phyloP scores from a whole-genome alignment of 495 filamentous ascomycete species.

The Parathielavia hyrcaniae region DNA sequence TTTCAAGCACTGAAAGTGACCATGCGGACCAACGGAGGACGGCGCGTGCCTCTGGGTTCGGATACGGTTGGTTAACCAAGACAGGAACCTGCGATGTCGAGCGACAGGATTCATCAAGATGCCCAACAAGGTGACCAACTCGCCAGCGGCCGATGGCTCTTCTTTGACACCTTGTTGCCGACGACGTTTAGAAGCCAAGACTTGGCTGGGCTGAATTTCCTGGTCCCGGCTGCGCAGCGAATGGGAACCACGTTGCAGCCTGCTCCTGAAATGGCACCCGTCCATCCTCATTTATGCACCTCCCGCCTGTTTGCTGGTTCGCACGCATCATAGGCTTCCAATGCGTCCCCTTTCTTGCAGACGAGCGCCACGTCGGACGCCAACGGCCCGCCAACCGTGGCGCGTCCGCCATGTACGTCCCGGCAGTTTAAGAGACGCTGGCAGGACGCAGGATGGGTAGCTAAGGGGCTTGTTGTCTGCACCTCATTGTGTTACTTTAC shows the following conservation, averaged over 20 bases:
- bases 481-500: background rate
- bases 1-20: too few relatives aligned
- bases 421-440: background rate
- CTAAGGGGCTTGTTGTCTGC: background rate
- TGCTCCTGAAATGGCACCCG: constrained; percentile 1
- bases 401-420: background rate
- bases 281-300: constrained; percentile 1
- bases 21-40: too few relatives aligned
- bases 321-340: background rate
- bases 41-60: too few relatives aligned
- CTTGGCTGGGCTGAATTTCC: background rate
- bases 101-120: too few relatives aligned
- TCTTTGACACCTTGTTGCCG: too few relatives aligned
- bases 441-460: background rate
- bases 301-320: background rate
- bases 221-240: background rate
- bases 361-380: constrained; percentile 1
- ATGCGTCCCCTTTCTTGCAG: background rate
- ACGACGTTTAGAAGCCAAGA: background rate
- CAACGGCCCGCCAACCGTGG: background rate
- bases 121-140: too few relatives aligned
- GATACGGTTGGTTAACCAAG: too few relatives aligned
- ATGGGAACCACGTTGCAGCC: constrained; percentile 7
- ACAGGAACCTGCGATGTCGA: too few relatives aligned
- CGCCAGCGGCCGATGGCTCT: too few relatives aligned